Percentiles rank a stretch among this genome's conserved stretches.
phyloP scores from a whole-genome alignment of 768 basidiomycete species.

The Kwoniella heveanensis region DNA sequence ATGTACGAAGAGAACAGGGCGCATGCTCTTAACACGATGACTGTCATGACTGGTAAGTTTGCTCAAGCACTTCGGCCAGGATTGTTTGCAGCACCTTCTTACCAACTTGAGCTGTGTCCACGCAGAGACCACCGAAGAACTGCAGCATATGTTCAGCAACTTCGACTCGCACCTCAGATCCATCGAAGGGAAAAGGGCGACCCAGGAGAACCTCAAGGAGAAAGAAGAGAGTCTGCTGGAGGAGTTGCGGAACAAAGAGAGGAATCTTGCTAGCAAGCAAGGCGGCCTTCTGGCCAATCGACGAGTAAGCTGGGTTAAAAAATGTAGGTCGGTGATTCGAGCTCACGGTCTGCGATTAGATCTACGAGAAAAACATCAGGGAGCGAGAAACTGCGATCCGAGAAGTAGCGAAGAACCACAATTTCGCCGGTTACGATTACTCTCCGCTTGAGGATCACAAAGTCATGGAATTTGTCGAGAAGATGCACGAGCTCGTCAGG shows the following conservation, averaged over 20 bases:
- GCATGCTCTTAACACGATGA: constrained; percentile 66
- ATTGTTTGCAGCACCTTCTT: too few species aligned
- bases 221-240: constrained; percentile 45
- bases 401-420: constrained; percentile 67
- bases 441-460: constrained; percentile 71
- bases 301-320: constrained; percentile 62
- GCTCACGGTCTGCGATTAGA: constrained; percentile 58
- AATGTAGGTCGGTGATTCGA: too few species aligned
- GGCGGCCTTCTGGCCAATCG: constrained; percentile 74
- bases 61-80: too few species aligned
- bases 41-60: constrained; percentile 67
- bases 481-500: constrained; percentile 66
- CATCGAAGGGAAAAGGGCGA: constrained; percentile 31
- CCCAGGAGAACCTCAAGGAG: constrained; percentile 34
- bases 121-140: constrained; percentile 70
- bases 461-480: constrained; percentile 71
- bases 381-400: constrained; percentile 75
- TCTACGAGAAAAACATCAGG: constrained; percentile 68
- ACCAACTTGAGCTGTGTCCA: neutral
- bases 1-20: constrained; percentile 66
- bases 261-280: constrained; percentile 45
- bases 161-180: constrained; percentile 58
- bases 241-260: constrained; percentile 45
- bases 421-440: constrained; percentile 73
- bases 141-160: constrained; percentile 58